Conservation (phyloP, 805 yeast genomes). For the Grigorovia humatica region DNA sequence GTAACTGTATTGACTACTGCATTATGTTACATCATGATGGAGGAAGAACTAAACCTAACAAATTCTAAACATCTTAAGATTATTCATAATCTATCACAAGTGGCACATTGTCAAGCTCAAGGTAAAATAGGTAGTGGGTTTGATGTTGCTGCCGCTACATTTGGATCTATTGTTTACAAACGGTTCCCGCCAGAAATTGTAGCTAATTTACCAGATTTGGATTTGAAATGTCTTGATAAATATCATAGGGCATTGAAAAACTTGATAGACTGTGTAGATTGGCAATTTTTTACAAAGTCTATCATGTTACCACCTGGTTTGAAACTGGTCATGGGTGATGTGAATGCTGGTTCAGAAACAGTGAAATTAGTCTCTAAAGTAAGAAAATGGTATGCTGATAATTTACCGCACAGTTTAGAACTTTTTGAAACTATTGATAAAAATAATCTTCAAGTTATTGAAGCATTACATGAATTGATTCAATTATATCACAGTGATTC, state of each 20-base stretch:
- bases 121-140: constrained; percentile 95
- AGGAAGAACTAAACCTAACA: constrained; percentile 25
- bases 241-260: constrained; percentile 26
- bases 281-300: constrained; percentile 50
- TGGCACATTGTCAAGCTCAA: constrained; percentile 89
- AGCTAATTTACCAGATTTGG: constrained; percentile 25
- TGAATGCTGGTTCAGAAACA: constrained; percentile 86
- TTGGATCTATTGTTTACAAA: constrained; percentile 74
- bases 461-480: constrained; percentile 35
- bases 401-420: constrained; percentile 39
- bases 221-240: constrained; percentile 7
- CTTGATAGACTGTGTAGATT: constrained; percentile 37
- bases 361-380: constrained; percentile 80
- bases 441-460: constrained; percentile 50
- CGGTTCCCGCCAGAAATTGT: constrained; percentile 57
- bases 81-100: constrained; percentile 80
- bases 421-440: constrained; percentile 47
- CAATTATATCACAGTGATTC: constrained; percentile 21
- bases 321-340: constrained; percentile 83
- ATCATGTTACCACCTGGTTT: constrained; percentile 61
- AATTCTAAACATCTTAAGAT: constrained; percentile 17
- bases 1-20: constrained; percentile 73
- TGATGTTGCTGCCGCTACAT: constrained; percentile 92
- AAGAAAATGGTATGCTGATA: constrained; percentile 49
- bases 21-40: constrained; percentile 38